These are phyloP conservation scores for Lactuca sativa DNA, from an alignment of 129 eudicot genomes.

Conservation along the genomic window DNA sequence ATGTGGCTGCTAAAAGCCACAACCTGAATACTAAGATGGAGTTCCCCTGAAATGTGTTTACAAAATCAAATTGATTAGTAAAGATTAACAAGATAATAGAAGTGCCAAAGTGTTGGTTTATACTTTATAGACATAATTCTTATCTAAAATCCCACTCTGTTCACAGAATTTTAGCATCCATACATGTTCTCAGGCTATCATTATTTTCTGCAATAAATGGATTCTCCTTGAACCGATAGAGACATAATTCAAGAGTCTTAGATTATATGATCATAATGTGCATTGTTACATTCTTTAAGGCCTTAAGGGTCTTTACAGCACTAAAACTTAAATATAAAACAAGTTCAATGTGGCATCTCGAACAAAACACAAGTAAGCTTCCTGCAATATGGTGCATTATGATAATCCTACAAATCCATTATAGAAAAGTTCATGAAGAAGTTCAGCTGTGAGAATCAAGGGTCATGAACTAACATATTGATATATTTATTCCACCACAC, in stretches of 20 bases:
- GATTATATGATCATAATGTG: constrained; percentile 2
- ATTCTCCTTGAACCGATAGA: not conserved
- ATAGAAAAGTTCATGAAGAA: constrained; percentile 5
- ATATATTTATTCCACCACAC: not conserved
- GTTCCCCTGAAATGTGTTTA: constrained; percentile 25
- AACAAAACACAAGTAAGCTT: constrained; percentile 19
- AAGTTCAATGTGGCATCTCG: constrained; percentile 8
- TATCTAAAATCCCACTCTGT: not conserved
- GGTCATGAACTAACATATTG: no score
- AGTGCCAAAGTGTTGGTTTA: not conserved
- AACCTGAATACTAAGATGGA: constrained; percentile 22
- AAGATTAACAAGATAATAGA: constrained; percentile 7
- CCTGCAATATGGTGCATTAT: not conserved
- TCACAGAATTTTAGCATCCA: not conserved
- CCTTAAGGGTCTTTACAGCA: not conserved
- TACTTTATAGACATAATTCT: not conserved
- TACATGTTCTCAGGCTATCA: not conserved
- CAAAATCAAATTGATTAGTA: constrained; percentile 16
- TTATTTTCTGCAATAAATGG: no score
- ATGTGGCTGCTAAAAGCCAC: constrained; percentile 26
- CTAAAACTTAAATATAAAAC: not conserved
- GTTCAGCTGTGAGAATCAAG: constrained; percentile 2
- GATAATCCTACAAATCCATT: constrained; percentile 12
- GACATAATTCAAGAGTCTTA: constrained; percentile 1
- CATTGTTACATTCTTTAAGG: not conserved